Evolutionary conservation across 2,329 filamentous ascomycete genomes (phyloP).

Genomic region (Cladosporium halotolerans): DNA sequence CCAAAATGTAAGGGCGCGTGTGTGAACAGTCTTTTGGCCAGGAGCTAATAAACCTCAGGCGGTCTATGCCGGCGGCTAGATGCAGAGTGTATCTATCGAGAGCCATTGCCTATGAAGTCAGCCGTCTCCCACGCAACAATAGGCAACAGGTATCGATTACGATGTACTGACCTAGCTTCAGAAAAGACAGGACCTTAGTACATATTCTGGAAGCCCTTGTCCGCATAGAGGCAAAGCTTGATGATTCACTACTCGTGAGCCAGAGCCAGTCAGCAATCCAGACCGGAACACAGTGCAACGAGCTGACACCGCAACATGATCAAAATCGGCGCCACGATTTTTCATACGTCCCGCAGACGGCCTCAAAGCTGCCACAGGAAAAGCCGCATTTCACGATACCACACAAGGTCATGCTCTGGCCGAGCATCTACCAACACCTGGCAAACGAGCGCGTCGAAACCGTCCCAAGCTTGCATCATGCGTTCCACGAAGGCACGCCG

Average conservation of each 20-base stretch:
- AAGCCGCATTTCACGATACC: conserved; percentile 35
- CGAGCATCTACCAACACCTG: conserved; percentile 28
- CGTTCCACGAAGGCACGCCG: conserved; percentile 32
- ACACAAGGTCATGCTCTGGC: conserved; percentile 48
- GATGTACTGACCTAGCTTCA: conserved; percentile 23
- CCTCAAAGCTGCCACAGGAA: background rate
- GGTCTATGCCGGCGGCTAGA: conserved; percentile 52
- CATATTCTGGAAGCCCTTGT: conserved; percentile 54
- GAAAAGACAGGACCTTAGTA: conserved; percentile 57
- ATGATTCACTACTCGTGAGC: conserved; percentile 28
- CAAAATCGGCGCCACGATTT: background rate
- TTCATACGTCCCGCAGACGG: no score
- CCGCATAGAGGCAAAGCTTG: conserved; percentile 51
- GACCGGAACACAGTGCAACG: background rate
- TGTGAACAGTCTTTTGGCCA: background rate
- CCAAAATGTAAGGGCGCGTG: conserved; percentile 45
- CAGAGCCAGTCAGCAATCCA: background rate
- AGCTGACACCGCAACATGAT: no score
- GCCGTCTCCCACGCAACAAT: conserved; percentile 18
- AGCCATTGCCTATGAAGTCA: conserved; percentile 56
- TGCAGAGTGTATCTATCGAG: conserved; percentile 54
- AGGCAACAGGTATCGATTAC: background rate
- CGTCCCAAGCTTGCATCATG: conserved; percentile 28
- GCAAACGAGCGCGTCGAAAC: conserved; percentile 28
- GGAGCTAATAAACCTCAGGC: conserved; percentile 17